Percentiles rank a stretch among this genome's conserved stretches.
Conservation (phyloP, 371 early-diverging fungal genomes). For the Actinomortierella wolfii region DNA sequence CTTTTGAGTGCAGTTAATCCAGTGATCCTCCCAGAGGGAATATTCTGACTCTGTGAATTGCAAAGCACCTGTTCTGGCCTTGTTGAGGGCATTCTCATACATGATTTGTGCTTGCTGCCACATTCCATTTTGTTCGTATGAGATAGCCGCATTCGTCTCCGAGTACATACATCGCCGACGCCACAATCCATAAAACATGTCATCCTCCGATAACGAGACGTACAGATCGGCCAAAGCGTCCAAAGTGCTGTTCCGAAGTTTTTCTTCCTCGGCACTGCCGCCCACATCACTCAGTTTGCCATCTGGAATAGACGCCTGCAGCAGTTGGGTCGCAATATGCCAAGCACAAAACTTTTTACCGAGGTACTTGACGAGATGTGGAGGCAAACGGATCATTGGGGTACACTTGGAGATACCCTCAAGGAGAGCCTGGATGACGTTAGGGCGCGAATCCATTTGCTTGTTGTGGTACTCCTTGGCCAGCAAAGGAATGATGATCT, state of each 20-base stretch:
- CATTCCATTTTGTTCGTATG: conserved; percentile 94
- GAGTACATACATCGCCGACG: conserved; percentile 88
- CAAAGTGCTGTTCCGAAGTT: conserved; percentile 83
- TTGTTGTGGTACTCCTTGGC: conserved; percentile 90
- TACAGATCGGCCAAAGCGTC: conserved; percentile 92
- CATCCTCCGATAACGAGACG: conserved; percentile 77
- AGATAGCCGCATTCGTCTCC: conserved; percentile 96
- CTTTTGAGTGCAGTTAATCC: conserved; percentile 90
- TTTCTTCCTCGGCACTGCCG: conserved; percentile 82
- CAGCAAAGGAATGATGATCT: conserved; percentile 79
- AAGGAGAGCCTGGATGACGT: conserved; percentile 91
- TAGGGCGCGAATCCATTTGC: conserved; percentile 83
- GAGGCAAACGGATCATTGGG: conserved; percentile 82
- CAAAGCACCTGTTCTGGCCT: conserved; percentile 85
- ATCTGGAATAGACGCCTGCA: conserved; percentile 60
- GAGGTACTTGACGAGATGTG: conserved; percentile 91
- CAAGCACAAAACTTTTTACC: conserved; percentile 92
- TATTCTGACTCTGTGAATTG: conserved; percentile 98
- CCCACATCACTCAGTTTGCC: conserved; percentile 52
- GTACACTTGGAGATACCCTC: conserved; percentile 81
- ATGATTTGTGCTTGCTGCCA: conserved; percentile 92
- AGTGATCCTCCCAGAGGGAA: conserved; percentile 97
- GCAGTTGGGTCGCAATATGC: conserved; percentile 82
- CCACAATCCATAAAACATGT: conserved; percentile 95
- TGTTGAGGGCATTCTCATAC: conserved; percentile 94